A percentile compares a stretch with the other conserved stretches of the same genome.
These are phyloP conservation scores for Claviceps pusilla DNA, from an alignment of 2,329 filamentous ascomycete genomes.

Conservation along the genomic window DNA sequence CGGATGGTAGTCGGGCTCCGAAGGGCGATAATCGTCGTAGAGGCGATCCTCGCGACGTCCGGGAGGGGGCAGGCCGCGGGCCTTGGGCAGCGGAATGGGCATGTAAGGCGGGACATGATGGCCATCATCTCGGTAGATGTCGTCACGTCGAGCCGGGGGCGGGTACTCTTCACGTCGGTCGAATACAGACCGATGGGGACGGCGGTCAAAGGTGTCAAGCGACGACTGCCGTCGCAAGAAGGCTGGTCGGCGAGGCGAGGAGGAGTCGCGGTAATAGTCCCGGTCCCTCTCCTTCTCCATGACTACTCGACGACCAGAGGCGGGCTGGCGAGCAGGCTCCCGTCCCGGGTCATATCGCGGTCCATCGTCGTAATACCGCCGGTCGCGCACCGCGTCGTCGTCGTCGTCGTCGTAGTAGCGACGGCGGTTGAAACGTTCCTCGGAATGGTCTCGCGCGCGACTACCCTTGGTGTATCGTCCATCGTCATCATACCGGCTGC, in stretches of 20 bases:
- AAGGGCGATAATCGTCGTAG: slow-evolving; percentile 51
- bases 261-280: slow-evolving; percentile 28
- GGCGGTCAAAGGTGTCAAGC: slow-evolving; percentile 77
- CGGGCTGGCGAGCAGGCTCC: slow-evolving; percentile 18
- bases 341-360: slow-evolving; percentile 22
- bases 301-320: slow-evolving; percentile 40
- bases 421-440: slow-evolving; percentile 34
- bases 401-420: slow-evolving; percentile 29
- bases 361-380: slow-evolving; percentile 41
- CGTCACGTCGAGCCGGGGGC: slow-evolving; percentile 37
- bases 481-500: slow-evolving; percentile 35
- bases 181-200: slow-evolving; percentile 36
- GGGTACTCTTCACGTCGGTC: slow-evolving; percentile 46
- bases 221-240: slow-evolving; percentile 73
- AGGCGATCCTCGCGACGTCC: slow-evolving; percentile 38
- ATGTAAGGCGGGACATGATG: slow-evolving; percentile 33
- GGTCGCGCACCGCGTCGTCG: slow-evolving; percentile 28
- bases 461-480: slow-evolving; percentile 25
- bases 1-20: slow-evolving; percentile 52
- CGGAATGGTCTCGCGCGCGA: slow-evolving; percentile 30
- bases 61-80: slow-evolving; percentile 44
- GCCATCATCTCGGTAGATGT: slow-evolving; percentile 32
- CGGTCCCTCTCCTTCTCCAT: slow-evolving; percentile 41
- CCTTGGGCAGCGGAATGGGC: slow-evolving; percentile 55
- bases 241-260: slow-evolving; percentile 46